Base-by-base conservation (phyloP, 805 yeast species). In the Metschnikowia amazonensis region DNA sequence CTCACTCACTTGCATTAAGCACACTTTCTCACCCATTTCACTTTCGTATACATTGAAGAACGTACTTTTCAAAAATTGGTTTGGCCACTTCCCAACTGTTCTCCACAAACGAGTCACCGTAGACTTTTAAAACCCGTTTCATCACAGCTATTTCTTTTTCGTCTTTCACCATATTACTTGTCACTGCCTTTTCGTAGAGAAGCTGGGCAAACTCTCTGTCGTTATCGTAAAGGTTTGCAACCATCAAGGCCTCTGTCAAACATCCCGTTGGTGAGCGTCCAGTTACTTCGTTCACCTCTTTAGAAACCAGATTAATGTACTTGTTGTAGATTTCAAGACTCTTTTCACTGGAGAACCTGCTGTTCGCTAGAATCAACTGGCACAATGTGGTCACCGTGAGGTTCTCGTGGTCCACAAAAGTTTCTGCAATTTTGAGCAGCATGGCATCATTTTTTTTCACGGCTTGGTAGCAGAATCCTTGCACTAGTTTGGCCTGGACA, bases 141-240 rank as follows among this genome's bases (percentile, higher is more conserved):
- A 79, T 57, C n/a, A 55, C 55, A 14, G 65, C 65, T 4, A 66
- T 57, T 25, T 77, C 80, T 2, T 55, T 52, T 24, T 71, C 76
- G 28, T 76, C 72, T 13, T 54, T 53, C 2, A 78, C 33, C 10
- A 64, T 47, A 4, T 49, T 64, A 44, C 69, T 72, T 30, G 61
- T 64, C 0, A 66, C 53, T 0, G 79, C 76, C 51, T 76, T 77
- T 35, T 78, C 81, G 48, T 70, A 65, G 10, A 79, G 57, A 35
- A 77, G 70, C 44, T 69, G 64, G 0, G 83, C 82, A 60, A 80
- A 79, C 48, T 76, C 79, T 35, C 82, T 60, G 56, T 80, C 83
- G 35, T 68, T 63, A 31, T 69, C 65, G 17, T 69, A 67, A 30
- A 80, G 57, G 44, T 59, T 67, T 0, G 75, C 70, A 13, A 75